Conservation (phyloP, 2,329 filamentous ascomycete genomes). For the Fusarium kyushuense region DNA sequence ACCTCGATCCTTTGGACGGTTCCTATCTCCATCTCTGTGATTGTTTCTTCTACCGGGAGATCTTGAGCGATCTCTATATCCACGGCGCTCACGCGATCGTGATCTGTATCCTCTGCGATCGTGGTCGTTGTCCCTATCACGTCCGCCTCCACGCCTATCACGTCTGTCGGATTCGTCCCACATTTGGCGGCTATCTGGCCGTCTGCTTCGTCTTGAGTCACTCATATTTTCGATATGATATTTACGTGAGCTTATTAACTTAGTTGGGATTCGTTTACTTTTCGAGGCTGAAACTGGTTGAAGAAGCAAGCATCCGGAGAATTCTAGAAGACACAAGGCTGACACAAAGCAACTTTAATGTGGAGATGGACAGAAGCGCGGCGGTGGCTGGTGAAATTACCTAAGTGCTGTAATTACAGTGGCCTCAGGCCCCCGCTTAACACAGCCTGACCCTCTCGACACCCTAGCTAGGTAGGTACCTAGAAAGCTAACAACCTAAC, state of each 20-base stretch:
- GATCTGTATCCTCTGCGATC: conserved; percentile 52
- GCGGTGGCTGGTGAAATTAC: conserved; percentile 44
- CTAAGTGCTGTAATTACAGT: too few relatives aligned
- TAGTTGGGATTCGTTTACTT: background rate
- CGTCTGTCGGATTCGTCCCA: conserved; percentile 67
- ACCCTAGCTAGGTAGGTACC: too few relatives aligned
- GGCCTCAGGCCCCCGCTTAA: too few relatives aligned
- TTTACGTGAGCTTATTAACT: background rate
- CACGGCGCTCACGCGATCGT: conserved; percentile 52
- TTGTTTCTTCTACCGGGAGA: conserved; percentile 53
- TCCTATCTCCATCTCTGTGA: conserved; percentile 55
- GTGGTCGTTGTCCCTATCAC: conserved; percentile 50
- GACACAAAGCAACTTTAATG: conserved; percentile 19
- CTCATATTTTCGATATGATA: conserved; percentile 43
- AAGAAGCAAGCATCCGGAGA: conserved; percentile 8
- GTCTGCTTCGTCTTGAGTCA: conserved; percentile 52
- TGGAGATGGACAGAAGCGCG: conserved; percentile 16
- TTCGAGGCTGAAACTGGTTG: conserved; percentile 6
- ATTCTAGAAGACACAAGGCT: conserved; percentile 40
- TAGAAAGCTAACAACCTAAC: too few relatives aligned
- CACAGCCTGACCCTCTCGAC: too few relatives aligned
- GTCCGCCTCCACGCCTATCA: conserved; percentile 49
- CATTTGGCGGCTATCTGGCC: conserved; percentile 68
- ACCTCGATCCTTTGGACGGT: conserved; percentile 50
- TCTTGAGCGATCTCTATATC: conserved; percentile 54